Conservation (phyloP, 2,329 filamentous ascomycete genomes). For the Penicillium frequentans region DNA sequence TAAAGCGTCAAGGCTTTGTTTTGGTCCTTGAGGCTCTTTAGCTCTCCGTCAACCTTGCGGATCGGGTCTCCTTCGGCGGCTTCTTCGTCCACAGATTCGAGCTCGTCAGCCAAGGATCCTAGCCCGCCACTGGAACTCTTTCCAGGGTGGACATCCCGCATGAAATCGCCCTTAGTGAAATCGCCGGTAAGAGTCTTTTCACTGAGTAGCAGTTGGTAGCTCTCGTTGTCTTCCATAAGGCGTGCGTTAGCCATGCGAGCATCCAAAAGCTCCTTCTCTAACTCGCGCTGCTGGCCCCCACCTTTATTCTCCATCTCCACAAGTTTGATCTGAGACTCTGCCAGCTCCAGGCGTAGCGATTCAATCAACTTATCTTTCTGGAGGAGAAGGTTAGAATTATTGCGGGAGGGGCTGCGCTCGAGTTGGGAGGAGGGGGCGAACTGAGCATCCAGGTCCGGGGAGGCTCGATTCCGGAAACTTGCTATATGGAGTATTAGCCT, state of each 20-base stretch:
- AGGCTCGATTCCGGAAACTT: constrained; percentile 54
- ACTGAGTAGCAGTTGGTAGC: constrained; percentile 90
- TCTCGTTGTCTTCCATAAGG: constrained; percentile 98
- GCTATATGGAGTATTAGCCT: constrained; percentile 32
- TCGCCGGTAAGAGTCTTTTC: constrained; percentile 96
- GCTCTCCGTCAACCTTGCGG: constrained; percentile 73
- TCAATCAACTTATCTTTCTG: constrained; percentile 98
- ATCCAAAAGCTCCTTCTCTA: constrained; percentile 89
- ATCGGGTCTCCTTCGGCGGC: constrained; percentile 60
- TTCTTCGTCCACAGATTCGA: constrained; percentile 69
- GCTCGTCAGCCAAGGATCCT: constrained; percentile 78
- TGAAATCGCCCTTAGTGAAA: constrained; percentile 78
- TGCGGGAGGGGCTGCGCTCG: constrained; percentile 83
- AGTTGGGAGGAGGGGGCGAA: constrained; percentile 85
- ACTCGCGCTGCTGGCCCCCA: constrained; percentile 79
- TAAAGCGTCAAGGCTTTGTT: constrained; percentile 97
- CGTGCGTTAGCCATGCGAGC: constrained; percentile 93
- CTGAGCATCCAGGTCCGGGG: constrained; percentile 69
- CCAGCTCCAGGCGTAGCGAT: constrained; percentile 83
- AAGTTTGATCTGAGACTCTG: constrained; percentile 92
- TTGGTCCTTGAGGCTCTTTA: constrained; percentile 80
- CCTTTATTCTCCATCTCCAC: constrained; percentile 93
- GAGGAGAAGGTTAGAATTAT: constrained; percentile 83
- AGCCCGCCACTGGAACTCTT: constrained; percentile 42
- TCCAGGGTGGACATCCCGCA: constrained; percentile 55